These are phyloP conservation scores for Fusarium sp. DNA, from an alignment of 2,329 filamentous ascomycete species.

Conservation along the genomic window DNA sequence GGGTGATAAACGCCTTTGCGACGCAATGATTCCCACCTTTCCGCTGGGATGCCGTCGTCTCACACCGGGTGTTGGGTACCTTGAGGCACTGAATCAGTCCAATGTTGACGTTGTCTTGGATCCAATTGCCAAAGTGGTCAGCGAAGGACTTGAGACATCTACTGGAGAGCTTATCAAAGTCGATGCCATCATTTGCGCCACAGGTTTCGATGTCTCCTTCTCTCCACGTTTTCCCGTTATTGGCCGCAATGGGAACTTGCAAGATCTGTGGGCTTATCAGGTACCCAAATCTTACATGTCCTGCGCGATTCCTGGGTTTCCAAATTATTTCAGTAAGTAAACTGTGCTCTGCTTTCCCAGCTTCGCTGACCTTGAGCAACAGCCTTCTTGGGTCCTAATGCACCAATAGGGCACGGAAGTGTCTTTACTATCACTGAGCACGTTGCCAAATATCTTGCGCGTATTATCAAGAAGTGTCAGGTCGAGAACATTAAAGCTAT, in stretches of 20 bases:
- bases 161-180: constrained; percentile 11
- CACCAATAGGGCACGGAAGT: constrained; percentile 66
- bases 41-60: constrained; percentile 24
- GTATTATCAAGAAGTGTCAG: constrained; percentile 65
- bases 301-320: constrained; percentile 13
- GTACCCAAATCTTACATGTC: constrained; percentile 29
- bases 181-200: constrained; percentile 5
- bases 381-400: constrained; percentile 68
- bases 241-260: constrained; percentile 13
- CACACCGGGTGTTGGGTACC: constrained; percentile 22
- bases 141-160: constrained; percentile 1
- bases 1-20: constrained; percentile 16
- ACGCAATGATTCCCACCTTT: constrained; percentile 21
- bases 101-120: constrained; percentile 18
- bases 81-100: constrained; percentile 7
- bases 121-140: constrained; percentile 1
- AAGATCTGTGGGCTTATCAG: constrained; percentile 7
- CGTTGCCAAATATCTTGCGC: constrained; percentile 67
- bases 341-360: too few relatives aligned
- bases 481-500: constrained; percentile 65
- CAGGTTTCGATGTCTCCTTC: constrained; percentile 24
- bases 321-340: constrained; percentile 26
- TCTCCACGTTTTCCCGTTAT: constrained; percentile 19
- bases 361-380: constrained; percentile 34
- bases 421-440: constrained; percentile 68